Base-by-base conservation (phyloP, 345 rosid species). In the Mallotus nudiflorus region DNA sequence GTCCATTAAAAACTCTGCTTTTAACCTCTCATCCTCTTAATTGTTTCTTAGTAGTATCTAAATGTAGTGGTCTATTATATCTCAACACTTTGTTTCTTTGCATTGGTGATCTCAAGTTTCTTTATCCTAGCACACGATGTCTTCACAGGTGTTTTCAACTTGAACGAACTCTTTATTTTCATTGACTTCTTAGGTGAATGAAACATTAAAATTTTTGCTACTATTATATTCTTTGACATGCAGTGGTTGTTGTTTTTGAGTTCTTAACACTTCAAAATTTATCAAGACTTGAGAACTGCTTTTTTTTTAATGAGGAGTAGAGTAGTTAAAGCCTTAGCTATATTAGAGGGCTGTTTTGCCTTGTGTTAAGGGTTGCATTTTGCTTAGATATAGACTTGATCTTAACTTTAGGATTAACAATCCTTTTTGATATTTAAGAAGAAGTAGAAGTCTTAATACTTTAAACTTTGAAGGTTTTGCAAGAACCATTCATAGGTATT, bases 401-500 rank as follows among this genome's bases (percentile, higher is more conserved):
- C 73, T 81, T 85, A 27, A 66, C 80, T 76, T 83, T 86, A 16
- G 78, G 81, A 59, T 82, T 83, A 24, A 74, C 82, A 66, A 81
- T 69, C 68, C 82, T 86, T 42, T 82, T 82, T 48, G 93, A 81
- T 69, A 92, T 84, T 0, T 97, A 87, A 60, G 97, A 86, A 73
- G 92, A 90, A 80, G 12, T 91, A 97, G 59, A n/a, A 95, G 46
- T 73, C 74, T 86, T 33, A 95, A 77, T 1, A 85, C 46, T 18
- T 93, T 84, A 39, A 92, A 75, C 75, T 84, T 87, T 3, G 89
- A 89, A 25, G 89, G 72, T 80, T 95, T 95, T 22, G 94, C 86
- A 50, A 97, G 99, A 77, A 86, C 97, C 0, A 97, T 87, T n/a
- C 73, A 84, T 0, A 98, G 97, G 28, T 96, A 92, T 80, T 88